Evolutionary conservation across 805 yeast species (phyloP).

Genomic region (Candida lessepsii): DNA sequence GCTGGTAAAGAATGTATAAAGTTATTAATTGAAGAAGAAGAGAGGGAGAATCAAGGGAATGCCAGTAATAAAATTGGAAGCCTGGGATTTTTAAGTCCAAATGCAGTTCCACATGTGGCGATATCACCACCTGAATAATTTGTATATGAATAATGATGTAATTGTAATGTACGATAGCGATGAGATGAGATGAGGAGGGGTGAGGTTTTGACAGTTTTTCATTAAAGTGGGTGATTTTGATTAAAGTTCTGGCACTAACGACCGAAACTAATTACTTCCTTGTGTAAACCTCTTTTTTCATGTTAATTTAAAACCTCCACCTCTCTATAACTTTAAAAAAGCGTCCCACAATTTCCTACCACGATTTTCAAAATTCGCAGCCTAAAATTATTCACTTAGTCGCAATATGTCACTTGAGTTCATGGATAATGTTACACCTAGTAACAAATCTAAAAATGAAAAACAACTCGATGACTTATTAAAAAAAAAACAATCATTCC

Average conservation of each 20-base stretch:
- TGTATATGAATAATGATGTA: conserved; percentile 1
- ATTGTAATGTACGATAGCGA: conserved; percentile 6
- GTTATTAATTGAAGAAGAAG: conserved; percentile 41
- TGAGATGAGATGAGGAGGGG: too few relatives aligned
- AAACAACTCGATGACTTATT: conserved; percentile 26
- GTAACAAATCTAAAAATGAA: conserved; percentile 22
- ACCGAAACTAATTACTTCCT: too few relatives aligned
- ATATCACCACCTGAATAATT: conserved; percentile 37
- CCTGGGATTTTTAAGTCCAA: conserved; percentile 18
- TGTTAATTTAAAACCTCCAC: too few relatives aligned
- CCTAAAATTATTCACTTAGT: too few relatives aligned
- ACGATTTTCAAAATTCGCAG: too few relatives aligned
- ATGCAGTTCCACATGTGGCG: conserved; percentile 33
- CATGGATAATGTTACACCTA: conserved; percentile 22
- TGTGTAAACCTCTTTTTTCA: too few relatives aligned
- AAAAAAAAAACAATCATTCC: conserved; percentile 28
- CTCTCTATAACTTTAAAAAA: too few relatives aligned
- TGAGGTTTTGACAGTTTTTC: too few relatives aligned
- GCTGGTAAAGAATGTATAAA: conserved; percentile 45
- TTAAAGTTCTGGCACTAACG: too few relatives aligned
- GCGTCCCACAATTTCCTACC: too few relatives aligned
- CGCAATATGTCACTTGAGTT: conserved; percentile 9
- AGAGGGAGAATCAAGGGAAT: conserved; percentile 21
- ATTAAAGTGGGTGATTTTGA: too few relatives aligned
- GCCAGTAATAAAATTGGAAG: conserved; percentile 9